Evolutionary conservation across 2,329 filamentous ascomycete genomes (phyloP), one percentile per base, ranked within the genome.

Genomic region (Pseudovirgaria hyperparasitica): DNA sequence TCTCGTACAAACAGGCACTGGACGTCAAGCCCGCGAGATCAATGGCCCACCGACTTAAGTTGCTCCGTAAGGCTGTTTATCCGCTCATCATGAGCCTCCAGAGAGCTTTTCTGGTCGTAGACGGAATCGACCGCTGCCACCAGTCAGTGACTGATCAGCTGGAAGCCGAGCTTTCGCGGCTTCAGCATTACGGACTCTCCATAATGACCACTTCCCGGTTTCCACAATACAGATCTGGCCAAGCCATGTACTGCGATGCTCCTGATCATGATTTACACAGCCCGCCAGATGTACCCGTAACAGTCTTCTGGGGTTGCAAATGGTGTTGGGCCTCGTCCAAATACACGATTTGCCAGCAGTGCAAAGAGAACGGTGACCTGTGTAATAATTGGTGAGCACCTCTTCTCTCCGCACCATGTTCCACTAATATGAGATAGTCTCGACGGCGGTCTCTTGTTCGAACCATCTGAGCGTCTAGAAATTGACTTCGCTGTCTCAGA

Each of bases 61-160:
- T 29, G 17, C 9, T 30, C 9, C 14, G 23, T 16, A 20, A 19
- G 17, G 28, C 28, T 5, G 9, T 30, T 6, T 9, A 19, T 4
- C 5, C 17, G 5, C 28, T 16, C 6, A n/a, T 30, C 6, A 15
- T 14, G 9, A 21, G 4, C n/a, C 19, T 30, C 3, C 9, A 30
- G 12, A 13, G 10, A 11, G 22, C 19, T 5, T 30, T 16, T n/a
- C 5, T 30, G 10, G 24, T 30, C 2, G 8, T 30, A 9, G 28
- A 30, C 22, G 28, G 22, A 12, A 10, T 30, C 16, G 28, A 30
- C 9, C 22, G 23, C 8, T 26, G 22, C 16, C 20, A 26, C n/a
- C 16, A 26, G 15, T 14, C 25, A 5, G n/a, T 22, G 11, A n/a
- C n/a, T n/a, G n/a, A n/a, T n/a, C n/a, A n/a, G n/a, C 13, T 30